Evolutionary conservation across 441 rosid species (phyloP).

Genomic region (Omphalea diandra): DNA sequence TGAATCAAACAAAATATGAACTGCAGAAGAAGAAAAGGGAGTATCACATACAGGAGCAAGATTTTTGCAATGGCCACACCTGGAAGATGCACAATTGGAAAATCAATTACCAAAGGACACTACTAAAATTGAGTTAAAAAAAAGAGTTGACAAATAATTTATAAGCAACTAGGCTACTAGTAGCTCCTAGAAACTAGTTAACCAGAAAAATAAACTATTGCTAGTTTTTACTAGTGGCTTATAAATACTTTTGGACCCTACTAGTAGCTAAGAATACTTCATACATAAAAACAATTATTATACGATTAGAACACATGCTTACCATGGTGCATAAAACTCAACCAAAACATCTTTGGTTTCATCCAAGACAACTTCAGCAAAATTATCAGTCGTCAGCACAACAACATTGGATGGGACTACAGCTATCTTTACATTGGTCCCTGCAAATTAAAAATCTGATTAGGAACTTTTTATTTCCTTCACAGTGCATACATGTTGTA

Average conservation of each 20-base stretch:
- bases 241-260: no score
- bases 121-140: slow-evolving; percentile 10
- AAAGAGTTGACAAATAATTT: slow-evolving; percentile 3
- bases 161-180: no score
- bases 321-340: slow-evolving; percentile 98
- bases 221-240: no score
- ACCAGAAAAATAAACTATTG: no score
- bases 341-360: slow-evolving; percentile 79
- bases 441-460: slow-evolving; percentile 44
- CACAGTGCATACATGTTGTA: not conserved
- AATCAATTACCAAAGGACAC: slow-evolving; percentile 10
- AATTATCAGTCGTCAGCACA: slow-evolving; percentile 66
- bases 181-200: no score
- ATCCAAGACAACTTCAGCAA: slow-evolving; percentile 78
- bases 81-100: slow-evolving; percentile 70
- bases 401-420: slow-evolving; percentile 63
- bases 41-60: slow-evolving; percentile 82
- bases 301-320: slow-evolving; percentile 19
- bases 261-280: not conserved
- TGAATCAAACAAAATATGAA: not conserved
- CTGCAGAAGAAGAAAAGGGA: slow-evolving; percentile 6
- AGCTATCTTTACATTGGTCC: slow-evolving; percentile 83
- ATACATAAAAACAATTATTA: not conserved
- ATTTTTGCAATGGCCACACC: slow-evolving; percentile 99
- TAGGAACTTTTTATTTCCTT: not conserved